Percentiles rank a stretch among this genome's conserved stretches.
Conservation (phyloP, 805 yeast species). For the Lipomyces orientalis region DNA sequence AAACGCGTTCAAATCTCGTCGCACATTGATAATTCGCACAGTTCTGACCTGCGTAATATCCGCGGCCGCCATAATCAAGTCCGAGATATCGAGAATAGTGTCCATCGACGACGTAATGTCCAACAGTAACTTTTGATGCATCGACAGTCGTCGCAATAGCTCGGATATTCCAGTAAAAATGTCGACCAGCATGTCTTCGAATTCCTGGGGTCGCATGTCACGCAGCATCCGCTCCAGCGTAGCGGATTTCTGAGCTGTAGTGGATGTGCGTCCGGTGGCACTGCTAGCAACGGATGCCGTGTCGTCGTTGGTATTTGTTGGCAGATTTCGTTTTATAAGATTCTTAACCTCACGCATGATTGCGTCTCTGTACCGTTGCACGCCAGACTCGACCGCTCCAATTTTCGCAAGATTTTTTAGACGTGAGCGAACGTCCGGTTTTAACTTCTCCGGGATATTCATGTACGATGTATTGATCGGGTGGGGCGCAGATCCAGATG, state of each 20-base stretch:
- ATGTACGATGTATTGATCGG: constrained; percentile 49
- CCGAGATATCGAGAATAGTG: constrained; percentile 48
- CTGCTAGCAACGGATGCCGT: constrained; percentile 41
- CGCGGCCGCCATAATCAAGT: constrained; percentile 53
- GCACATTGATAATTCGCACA: constrained; percentile 75
- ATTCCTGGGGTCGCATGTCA: constrained; percentile 72
- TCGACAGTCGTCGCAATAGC: constrained; percentile 71
- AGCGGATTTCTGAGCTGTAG: constrained; percentile 47
- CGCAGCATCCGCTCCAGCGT: constrained; percentile 58
- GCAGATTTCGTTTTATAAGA: constrained; percentile 69
- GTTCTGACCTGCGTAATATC: constrained; percentile 75
- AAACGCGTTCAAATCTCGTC: constrained; percentile 71
- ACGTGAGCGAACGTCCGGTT: constrained; percentile 52
- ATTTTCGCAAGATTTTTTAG: constrained; percentile 57
- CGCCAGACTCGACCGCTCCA: constrained; percentile 52
- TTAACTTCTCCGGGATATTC: constrained; percentile 50
- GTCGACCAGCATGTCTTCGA: constrained; percentile 67
- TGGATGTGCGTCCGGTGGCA: constrained; percentile 39
- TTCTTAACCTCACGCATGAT: constrained; percentile 74
- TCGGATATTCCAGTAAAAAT: constrained; percentile 71
- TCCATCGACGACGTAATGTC: constrained; percentile 65
- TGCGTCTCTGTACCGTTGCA: constrained; percentile 66
- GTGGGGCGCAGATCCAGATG: constrained; percentile 20
- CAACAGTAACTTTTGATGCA: constrained; percentile 78
- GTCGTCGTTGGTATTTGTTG: constrained; percentile 51